A percentile compares a stretch with the other conserved stretches of the same genome.
Evolutionary conservation across 352 stramenopile species (phyloP).

Genomic region (Globisporangium alternatum): DNA sequence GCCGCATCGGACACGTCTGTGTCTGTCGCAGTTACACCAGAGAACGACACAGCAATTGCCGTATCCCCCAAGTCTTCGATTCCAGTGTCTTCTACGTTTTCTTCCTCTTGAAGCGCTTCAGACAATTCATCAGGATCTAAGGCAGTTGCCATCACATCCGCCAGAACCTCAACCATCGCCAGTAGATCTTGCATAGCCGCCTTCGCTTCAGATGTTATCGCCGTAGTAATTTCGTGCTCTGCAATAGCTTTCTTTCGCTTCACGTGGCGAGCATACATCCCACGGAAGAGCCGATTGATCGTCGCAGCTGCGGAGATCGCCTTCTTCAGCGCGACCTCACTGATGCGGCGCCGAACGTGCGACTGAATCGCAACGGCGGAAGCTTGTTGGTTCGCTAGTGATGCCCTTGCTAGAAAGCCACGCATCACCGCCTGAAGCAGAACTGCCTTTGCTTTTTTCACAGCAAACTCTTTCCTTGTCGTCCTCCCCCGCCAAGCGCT

Average conservation of each 20-base stretch:
- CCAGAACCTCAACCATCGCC: conserved; percentile 9
- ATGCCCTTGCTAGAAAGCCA: conserved; percentile 17
- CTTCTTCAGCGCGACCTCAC: conserved; percentile 10
- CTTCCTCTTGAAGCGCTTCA: neutral
- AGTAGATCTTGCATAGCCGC: conserved; percentile 18
- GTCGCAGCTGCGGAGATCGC: conserved; percentile 2
- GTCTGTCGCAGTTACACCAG: neutral
- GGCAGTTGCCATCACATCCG: neutral
- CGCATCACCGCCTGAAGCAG: conserved; percentile 25
- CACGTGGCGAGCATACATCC: conserved; percentile 1
- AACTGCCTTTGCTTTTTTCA: conserved; percentile 21
- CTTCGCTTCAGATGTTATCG: conserved; percentile 1
- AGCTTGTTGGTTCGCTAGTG: conserved; percentile 13
- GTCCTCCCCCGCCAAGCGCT: conserved; percentile 22
- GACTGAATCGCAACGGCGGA: conserved; percentile 26
- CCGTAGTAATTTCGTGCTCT: neutral
- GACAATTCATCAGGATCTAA: neutral
- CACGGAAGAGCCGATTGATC: conserved; percentile 14
- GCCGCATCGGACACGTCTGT: neutral
- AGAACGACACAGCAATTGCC: neutral
- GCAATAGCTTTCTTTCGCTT: neutral
- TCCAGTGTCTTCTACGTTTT: neutral
- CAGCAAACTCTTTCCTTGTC: conserved; percentile 16
- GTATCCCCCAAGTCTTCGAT: neutral
- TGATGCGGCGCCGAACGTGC: conserved; percentile 18